Evolutionary conservation across 192 early-diverging fungal genomes (phyloP).

Genomic region (Rhizoclosmatium globosum): DNA sequence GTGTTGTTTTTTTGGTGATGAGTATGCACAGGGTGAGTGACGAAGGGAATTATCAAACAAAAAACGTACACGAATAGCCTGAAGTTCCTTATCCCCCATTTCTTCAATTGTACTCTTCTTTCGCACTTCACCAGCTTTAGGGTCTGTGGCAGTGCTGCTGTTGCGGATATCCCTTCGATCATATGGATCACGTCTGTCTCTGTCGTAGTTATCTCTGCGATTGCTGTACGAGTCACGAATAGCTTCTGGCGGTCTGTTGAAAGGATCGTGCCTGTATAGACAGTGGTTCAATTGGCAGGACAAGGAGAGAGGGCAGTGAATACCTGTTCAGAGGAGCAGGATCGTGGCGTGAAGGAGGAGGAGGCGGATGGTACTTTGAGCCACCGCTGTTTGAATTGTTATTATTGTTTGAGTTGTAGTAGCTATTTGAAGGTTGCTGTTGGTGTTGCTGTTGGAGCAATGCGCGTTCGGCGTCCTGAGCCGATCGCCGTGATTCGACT

Average conservation of each 20-base stretch:
- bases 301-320: not conserved
- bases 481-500: constrained; percentile 73
- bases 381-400: too few relatives aligned
- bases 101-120: constrained; percentile 37
- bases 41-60: not conserved
- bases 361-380: constrained; percentile 16
- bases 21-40: too few relatives aligned
- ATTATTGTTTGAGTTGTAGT: not conserved
- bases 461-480: constrained; percentile 69
- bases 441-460: not conserved
- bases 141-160: constrained; percentile 1
- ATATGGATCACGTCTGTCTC: constrained; percentile 16
- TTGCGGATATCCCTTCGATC: not conserved
- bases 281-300: not conserved
- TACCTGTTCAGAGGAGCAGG: not conserved
- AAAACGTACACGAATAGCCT: constrained; percentile 56
- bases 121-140: not conserved
- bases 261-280: constrained; percentile 23
- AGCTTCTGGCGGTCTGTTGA: constrained; percentile 25
- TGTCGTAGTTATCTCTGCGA: constrained; percentile 35
- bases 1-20: not conserved
- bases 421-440: not conserved
- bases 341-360: constrained; percentile 17
- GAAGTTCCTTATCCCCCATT: constrained; percentile 63
- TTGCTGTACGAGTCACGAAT: constrained; percentile 1